Conservation (phyloP, 2,329 filamentous ascomycete species). For the Apiospora aurea region DNA sequence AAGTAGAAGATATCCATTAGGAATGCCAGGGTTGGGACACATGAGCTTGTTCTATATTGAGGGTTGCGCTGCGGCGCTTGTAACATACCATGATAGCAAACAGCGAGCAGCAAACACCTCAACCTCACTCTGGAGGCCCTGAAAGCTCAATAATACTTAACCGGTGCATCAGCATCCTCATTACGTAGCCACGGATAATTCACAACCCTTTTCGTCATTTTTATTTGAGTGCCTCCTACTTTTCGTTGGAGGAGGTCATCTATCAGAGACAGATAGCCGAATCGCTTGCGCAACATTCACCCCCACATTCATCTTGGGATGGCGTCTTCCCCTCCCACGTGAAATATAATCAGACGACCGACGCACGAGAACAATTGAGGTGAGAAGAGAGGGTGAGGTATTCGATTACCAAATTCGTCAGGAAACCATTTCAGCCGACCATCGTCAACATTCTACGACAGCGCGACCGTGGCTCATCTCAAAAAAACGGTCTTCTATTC, state of each 20-base stretch:
- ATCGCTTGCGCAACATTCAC: not conserved
- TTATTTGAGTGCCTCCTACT: not conserved
- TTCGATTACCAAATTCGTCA: not conserved
- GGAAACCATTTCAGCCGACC: not conserved
- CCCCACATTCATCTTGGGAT: not conserved
- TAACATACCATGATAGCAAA: not conserved
- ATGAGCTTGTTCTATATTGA: not conserved
- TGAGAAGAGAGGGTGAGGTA: not conserved
- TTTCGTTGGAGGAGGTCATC: not conserved
- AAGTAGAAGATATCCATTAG: not conserved
- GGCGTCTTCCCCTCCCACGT: constrained; percentile 4
- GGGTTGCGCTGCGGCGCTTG: not conserved
- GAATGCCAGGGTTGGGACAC: not conserved
- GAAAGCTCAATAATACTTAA: not conserved
- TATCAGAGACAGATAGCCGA: not conserved
- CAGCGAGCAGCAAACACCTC: not conserved
- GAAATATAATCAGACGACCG: not conserved
- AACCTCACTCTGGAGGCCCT: not conserved
- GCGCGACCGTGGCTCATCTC: not conserved
- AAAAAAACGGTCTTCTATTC: not conserved
- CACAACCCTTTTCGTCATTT: not conserved
- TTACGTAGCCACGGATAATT: not conserved
- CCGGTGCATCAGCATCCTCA: not conserved
- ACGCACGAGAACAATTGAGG: not conserved
- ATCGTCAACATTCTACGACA: not conserved